Conservation (phyloP, 805 yeast species). For the Wickerhamiella brachini region DNA sequence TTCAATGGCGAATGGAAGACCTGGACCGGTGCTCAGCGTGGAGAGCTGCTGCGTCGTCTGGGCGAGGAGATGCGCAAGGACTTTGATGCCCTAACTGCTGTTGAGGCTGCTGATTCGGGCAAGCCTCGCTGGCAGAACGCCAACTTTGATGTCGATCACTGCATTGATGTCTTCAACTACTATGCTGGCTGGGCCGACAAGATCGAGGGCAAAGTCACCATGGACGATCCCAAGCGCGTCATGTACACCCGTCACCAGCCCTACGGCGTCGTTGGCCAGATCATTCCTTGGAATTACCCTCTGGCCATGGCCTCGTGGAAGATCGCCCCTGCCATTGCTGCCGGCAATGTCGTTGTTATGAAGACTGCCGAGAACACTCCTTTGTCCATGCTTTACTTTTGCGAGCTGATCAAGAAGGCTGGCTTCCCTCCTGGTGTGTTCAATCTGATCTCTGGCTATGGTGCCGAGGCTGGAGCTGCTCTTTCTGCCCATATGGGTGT, state of each 20-base stretch:
- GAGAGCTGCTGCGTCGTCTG: constrained; percentile 47
- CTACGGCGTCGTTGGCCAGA: constrained; percentile 51
- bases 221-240: constrained; percentile 43
- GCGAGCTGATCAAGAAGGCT: constrained; percentile 43
- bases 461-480: constrained; percentile 53
- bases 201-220: constrained; percentile 46
- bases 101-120: constrained; percentile 85
- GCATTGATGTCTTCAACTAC: constrained; percentile 44
- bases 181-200: constrained; percentile 70
- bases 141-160: constrained; percentile 40
- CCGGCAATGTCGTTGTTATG: constrained; percentile 60
- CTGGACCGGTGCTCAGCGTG: constrained; percentile 54
- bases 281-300: constrained; percentile 66
- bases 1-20: constrained; percentile 54
- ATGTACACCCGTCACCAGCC: constrained; percentile 63
- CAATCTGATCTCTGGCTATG: constrained; percentile 58
- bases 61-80: constrained; percentile 71
- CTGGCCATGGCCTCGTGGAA: constrained; percentile 67
- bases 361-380: constrained; percentile 72
- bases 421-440: constrained; percentile 71
- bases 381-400: constrained; percentile 49
- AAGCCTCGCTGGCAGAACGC: constrained; percentile 38
- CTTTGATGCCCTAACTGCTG: constrained; percentile 56
- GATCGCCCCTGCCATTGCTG: constrained; percentile 69
- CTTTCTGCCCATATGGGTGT: constrained; percentile 51